Evolutionary conservation across 1,139 yeast species (phyloP).

Genomic region (Chernovozyma sophiae-reginae): DNA sequence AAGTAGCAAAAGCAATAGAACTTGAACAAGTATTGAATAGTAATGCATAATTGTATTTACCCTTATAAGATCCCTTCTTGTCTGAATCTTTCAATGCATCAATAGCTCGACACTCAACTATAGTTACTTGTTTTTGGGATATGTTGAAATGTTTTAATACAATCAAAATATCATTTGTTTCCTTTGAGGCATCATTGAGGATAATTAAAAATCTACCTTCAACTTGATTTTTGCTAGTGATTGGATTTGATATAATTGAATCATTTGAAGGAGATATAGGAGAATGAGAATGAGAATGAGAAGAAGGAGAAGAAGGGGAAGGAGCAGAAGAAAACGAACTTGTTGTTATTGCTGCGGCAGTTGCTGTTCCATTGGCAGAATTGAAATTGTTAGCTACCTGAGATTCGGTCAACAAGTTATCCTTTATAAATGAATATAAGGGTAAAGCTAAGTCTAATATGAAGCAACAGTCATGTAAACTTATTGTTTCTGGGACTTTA

Average conservation of each 20-base stretch:
- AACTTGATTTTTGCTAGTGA: neutral
- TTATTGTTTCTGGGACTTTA: slow-evolving; percentile 26
- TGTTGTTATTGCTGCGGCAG: neutral
- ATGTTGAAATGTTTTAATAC: slow-evolving; percentile 28
- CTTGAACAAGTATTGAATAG: slow-evolving; percentile 2
- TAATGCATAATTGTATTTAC: slow-evolving; percentile 3
- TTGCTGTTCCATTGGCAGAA: too few species aligned
- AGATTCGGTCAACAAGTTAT: slow-evolving; percentile 2
- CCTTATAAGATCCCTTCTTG: neutral
- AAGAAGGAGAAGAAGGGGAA: neutral
- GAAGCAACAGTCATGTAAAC: slow-evolving; percentile 38
- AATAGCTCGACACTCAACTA: slow-evolving; percentile 19
- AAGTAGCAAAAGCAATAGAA: slow-evolving; percentile 2
- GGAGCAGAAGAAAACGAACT: neutral
- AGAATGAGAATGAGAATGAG: neutral
- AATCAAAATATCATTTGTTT: slow-evolving; percentile 35
- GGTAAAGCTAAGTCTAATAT: slow-evolving; percentile 34
- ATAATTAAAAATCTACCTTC: slow-evolving; percentile 23
- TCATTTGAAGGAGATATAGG: too few species aligned
- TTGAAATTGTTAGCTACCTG: neutral
- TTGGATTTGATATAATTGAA: too few species aligned
- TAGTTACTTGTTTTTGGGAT: slow-evolving; percentile 22
- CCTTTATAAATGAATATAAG: slow-evolving; percentile 25
- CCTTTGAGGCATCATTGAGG: slow-evolving; percentile 24
- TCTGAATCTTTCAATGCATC: neutral